Conservation (phyloP, 805 yeast species). For the Suhomyces prunicola region DNA sequence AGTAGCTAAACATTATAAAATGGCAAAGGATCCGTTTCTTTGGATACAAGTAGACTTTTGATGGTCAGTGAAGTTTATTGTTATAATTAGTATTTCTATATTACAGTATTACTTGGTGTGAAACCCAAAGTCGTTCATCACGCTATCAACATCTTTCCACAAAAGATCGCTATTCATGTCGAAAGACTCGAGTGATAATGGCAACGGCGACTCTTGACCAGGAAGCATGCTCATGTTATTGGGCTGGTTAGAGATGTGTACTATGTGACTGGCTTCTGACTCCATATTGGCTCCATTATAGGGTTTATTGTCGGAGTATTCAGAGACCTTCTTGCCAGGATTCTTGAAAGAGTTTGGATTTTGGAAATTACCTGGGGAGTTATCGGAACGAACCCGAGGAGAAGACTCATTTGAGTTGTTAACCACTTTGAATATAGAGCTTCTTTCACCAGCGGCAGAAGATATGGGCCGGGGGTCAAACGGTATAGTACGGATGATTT, state of each 20-base stretch:
- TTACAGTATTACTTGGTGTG: conserved; percentile 43
- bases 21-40: too few species aligned
- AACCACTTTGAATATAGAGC: conserved; percentile 37
- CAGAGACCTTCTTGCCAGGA: not conserved
- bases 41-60: too few species aligned
- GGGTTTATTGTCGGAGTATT: not conserved
- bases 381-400: conserved; percentile 17
- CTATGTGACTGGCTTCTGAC: too few species aligned
- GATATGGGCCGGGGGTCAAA: conserved; percentile 79
- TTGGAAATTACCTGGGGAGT: not conserved
- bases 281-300: not conserved
- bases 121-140: conserved; percentile 91
- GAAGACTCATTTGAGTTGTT: conserved; percentile 33
- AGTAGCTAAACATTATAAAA: too few species aligned
- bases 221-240: not conserved
- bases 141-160: conserved; percentile 82
- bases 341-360: not conserved
- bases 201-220: conserved; percentile 1
- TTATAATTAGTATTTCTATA: too few species aligned
- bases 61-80: too few species aligned
- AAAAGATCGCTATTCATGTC: conserved; percentile 52
- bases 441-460: conserved; percentile 25
- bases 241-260: too few species aligned
- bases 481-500: conserved; percentile 74
- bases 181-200: conserved; percentile 31